Evolutionary conservation across 768 basidiomycete genomes (phyloP).

Genomic region (Saitozyma podzolica): DNA sequence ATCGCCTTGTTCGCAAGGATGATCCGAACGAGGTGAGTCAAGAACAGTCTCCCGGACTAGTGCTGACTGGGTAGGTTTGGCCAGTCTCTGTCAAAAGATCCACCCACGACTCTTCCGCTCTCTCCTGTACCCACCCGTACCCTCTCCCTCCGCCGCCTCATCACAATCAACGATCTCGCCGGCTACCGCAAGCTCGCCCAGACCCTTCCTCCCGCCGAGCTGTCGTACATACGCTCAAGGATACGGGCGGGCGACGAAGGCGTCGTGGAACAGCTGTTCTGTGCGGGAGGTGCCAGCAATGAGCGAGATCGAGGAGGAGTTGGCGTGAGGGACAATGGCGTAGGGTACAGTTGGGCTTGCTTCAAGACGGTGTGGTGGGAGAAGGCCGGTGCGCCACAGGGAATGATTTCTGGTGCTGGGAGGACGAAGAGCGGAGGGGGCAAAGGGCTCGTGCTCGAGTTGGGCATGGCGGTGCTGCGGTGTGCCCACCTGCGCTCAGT

Average conservation of each 20-base stretch:
- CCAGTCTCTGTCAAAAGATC: constrained; percentile 42
- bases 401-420: constrained; percentile 39
- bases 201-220: constrained; percentile 47
- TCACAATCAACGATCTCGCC: constrained; percentile 42
- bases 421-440: constrained; percentile 23
- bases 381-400: constrained; percentile 35
- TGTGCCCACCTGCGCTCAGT: constrained; percentile 49
- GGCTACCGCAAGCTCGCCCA: constrained; percentile 45
- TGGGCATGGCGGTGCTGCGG: constrained; percentile 45
- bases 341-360: constrained; percentile 46
- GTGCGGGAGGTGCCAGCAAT: constrained; percentile 22
- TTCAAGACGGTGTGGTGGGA: constrained; percentile 51
- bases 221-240: constrained; percentile 39
- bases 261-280: constrained; percentile 42
- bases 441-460: constrained; percentile 47
- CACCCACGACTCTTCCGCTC: constrained; percentile 38
- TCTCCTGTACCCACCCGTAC: constrained; percentile 26
- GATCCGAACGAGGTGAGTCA: constrained; percentile 44
- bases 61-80: constrained; percentile 36
- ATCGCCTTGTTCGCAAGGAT: constrained; percentile 51
- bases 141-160: constrained; percentile 43
- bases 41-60: background rate
- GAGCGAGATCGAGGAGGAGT: constrained; percentile 19
- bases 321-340: constrained; percentile 36
- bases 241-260: constrained; percentile 38